Conservation (phyloP, 163 green algal species). For the Scenedesmus sp. region DNA sequence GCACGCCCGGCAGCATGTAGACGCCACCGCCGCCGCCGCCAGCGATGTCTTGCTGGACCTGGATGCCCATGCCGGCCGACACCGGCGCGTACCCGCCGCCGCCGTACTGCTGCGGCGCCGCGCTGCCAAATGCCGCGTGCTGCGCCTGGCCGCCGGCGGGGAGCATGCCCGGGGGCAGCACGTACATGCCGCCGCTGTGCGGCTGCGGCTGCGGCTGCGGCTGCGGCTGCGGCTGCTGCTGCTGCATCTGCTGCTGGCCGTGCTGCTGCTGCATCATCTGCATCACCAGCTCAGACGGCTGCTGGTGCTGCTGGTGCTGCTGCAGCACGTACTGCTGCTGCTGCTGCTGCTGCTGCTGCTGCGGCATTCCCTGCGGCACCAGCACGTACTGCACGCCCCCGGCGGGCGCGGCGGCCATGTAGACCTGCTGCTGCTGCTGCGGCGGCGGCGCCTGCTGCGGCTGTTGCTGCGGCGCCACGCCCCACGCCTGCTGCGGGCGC, state of each 20-base stretch:
- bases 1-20: background rate
- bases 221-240: slow-evolving; percentile 8
- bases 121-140: no score
- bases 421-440: slow-evolving; percentile 10
- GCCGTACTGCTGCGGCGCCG: no score
- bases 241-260: slow-evolving; percentile 13
- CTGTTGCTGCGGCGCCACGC: background rate
- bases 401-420: background rate
- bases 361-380: background rate
- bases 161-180: no score
- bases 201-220: slow-evolving; percentile 2
- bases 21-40: no score
- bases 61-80: no score
- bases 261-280: slow-evolving; percentile 22
- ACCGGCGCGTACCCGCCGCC: no score
- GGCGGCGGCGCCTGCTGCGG: background rate
- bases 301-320: slow-evolving; percentile 28
- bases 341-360: background rate
- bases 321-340: background rate
- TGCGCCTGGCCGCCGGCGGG: no score
- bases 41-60: no score
- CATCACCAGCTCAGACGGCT: background rate
- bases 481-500: background rate
- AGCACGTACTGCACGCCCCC: background rate
- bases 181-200: slow-evolving; percentile 12